A percentile compares a stretch with the other conserved stretches of the same genome.
Conservation (phyloP, 2,329 filamentous ascomycete species). For the Leptographium radiaticola region DNA sequence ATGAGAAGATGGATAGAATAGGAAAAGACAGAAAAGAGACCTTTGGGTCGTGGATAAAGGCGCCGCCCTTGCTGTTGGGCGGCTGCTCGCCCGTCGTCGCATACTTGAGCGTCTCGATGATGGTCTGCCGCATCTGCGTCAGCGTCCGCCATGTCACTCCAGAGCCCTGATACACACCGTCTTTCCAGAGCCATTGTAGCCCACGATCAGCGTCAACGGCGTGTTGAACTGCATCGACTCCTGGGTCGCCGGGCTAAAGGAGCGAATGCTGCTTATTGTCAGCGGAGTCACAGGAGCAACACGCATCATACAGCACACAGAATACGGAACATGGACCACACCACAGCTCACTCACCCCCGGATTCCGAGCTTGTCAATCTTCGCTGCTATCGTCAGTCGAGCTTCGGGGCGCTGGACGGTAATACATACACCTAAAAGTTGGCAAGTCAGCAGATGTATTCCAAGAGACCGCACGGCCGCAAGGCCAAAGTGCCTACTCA, state of each 20-base stretch:
- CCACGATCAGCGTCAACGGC: conserved; percentile 90
- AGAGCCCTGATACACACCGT: no score
- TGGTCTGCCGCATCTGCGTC: conserved; percentile 37
- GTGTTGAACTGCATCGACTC: conserved; percentile 80
- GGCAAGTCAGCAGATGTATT: not conserved
- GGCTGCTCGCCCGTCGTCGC: conserved; percentile 89
- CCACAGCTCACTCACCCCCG: conserved; percentile 9
- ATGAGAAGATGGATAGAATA: not conserved
- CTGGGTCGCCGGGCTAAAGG: conserved; percentile 61
- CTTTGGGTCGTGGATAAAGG: conserved; percentile 97
- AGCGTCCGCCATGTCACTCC: conserved; percentile 6
- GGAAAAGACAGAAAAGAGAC: conserved; percentile 20
- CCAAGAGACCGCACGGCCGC: no score
- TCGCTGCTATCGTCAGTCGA: conserved; percentile 3
- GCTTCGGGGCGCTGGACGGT: not conserved
- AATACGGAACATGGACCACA: not conserved
- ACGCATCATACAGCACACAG: not conserved
- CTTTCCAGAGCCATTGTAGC: conserved; percentile 91
- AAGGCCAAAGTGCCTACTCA: no score
- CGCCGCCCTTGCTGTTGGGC: conserved; percentile 78
- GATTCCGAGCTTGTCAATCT: conserved; percentile 15
- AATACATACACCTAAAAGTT: not conserved
- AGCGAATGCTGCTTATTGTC: conserved; percentile 39
- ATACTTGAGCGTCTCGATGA: conserved; percentile 98
- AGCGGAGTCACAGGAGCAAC: not conserved